Percentiles rank a stretch among this genome's conserved stretches.
Conservation (phyloP, 1,284 basidiomycete genomes). For the Cryptococcus neoformans region DNA sequence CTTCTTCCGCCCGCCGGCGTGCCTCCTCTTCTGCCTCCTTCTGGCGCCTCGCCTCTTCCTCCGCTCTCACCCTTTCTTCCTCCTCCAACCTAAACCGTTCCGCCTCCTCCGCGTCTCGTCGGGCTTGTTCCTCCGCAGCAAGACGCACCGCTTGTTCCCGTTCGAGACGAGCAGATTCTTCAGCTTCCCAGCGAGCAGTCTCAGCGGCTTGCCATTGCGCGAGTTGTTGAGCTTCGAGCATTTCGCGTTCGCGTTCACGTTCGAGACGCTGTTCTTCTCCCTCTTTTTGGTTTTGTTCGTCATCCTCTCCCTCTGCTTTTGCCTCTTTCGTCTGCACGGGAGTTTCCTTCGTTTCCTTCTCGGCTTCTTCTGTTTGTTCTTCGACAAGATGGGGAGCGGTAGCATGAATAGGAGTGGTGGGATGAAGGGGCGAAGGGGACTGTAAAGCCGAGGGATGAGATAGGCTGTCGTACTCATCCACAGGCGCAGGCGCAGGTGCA, state of each 20-base stretch:
- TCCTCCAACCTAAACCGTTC: slow-evolving; percentile 7
- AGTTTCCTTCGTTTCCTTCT: no score
- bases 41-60: slow-evolving; percentile 10
- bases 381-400: no score
- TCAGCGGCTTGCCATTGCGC: background rate
- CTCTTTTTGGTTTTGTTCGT: background rate
- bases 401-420: no score
- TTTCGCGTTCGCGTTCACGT: background rate
- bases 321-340: no score
- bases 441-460: no score
- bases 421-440: no score
- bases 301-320: no score
- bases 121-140: slow-evolving; percentile 4
- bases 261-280: background rate
- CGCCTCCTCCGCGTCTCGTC: slow-evolving; percentile 5
- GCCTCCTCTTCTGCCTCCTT: slow-evolving; percentile 10
- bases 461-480: no score
- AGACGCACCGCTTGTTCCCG: background rate
- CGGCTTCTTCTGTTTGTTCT: no score
- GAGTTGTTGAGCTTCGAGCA: background rate
- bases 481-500: no score
- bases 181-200: background rate
- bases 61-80: slow-evolving; percentile 6
- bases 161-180: background rate
- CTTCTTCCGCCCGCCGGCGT: slow-evolving; percentile 9